phyloP scores from a whole-genome alignment of 78 protist genomes.

The Dictyostelium intermedium region DNA sequence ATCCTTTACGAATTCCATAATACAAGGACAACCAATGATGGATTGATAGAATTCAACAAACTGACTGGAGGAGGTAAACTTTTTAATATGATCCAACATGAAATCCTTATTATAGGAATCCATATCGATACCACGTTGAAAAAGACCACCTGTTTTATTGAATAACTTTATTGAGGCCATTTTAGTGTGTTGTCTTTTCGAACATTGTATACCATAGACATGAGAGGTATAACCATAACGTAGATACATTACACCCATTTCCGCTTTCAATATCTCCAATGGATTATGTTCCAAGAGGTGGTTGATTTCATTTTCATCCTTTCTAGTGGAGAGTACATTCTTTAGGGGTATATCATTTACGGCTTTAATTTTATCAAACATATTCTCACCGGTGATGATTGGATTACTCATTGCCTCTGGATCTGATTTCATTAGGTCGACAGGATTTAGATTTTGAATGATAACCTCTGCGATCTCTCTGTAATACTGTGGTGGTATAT shows the following conservation, averaged over 20 bases:
- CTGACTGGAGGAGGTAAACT: slow-evolving; percentile 49
- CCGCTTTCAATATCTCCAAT: slow-evolving; percentile 35
- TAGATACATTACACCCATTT: slow-evolving; percentile 58
- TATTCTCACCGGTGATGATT: not conserved
- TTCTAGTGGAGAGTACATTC: not conserved
- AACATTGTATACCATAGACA: slow-evolving; percentile 66
- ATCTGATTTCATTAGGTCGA: slow-evolving; percentile 12
- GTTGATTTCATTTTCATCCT: slow-evolving; percentile 44
- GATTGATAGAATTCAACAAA: slow-evolving; percentile 75
- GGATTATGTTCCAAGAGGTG: slow-evolving; percentile 43
- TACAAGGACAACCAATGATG: slow-evolving; percentile 58
- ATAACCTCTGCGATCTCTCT: slow-evolving; percentile 48
- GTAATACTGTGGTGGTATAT: slow-evolving; percentile 1
- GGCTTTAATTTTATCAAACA: not conserved
- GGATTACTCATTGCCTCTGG: not conserved
- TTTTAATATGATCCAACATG: slow-evolving; percentile 51
- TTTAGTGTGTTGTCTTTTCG: slow-evolving; percentile 55
- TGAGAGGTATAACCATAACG: slow-evolving; percentile 71
- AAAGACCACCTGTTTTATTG: slow-evolving; percentile 36
- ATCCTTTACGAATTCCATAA: slow-evolving; percentile 62
- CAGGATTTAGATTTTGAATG: slow-evolving; percentile 21
- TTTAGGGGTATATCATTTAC: not conserved
- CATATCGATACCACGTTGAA: slow-evolving; percentile 64
- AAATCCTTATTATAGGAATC: slow-evolving; percentile 55
- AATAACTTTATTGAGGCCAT: slow-evolving; percentile 61